A percentile compares a stretch with the other conserved stretches of the same genome.
These are phyloP conservation scores for Auricularia sp. DNA, from an alignment of 768 basidiomycete genomes.

Conservation along the genomic window DNA sequence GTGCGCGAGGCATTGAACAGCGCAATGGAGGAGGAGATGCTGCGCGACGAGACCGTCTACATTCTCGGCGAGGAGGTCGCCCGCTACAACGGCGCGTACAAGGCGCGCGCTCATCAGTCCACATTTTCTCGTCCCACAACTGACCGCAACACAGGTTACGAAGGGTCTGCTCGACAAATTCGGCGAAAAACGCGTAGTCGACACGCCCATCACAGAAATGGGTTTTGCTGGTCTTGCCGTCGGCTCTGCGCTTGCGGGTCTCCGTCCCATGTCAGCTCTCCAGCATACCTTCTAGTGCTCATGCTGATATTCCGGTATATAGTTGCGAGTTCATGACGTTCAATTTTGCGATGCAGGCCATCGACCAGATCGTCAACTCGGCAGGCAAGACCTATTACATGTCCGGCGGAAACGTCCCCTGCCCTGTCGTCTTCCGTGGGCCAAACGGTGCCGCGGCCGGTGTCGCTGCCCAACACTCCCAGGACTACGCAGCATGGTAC, in stretches of 20 bases:
- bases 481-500: constrained; percentile 96
- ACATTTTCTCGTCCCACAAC: not conserved
- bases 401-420: constrained; percentile 98
- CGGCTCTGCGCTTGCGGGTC: constrained; percentile 88
- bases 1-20: constrained; percentile 95
- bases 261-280: constrained; percentile 72
- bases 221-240: constrained; percentile 96
- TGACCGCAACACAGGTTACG: constrained; percentile 55
- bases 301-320: constrained; percentile 7
- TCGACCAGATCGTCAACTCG: constrained; percentile 99
- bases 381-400: constrained; percentile 99
- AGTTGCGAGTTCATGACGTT: constrained; percentile 99
- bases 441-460: constrained; percentile 97
- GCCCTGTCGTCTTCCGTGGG: constrained; percentile 98
- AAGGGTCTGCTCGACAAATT: constrained; percentile 99
- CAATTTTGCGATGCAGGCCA: constrained; percentile 98
- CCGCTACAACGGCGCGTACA: constrained; percentile 96
- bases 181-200: constrained; percentile 95
- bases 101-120: constrained; percentile 36
- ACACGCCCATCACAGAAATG: constrained; percentile 96
- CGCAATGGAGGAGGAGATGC: constrained; percentile 99
- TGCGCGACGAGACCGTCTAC: constrained; percentile 89
- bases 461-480: constrained; percentile 95
- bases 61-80: constrained; percentile 97
- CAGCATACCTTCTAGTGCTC: not conserved